Evolutionary conservation across 2,329 filamentous ascomycete genomes (phyloP).

Genomic region (Pseudofabraea citricarpa): DNA sequence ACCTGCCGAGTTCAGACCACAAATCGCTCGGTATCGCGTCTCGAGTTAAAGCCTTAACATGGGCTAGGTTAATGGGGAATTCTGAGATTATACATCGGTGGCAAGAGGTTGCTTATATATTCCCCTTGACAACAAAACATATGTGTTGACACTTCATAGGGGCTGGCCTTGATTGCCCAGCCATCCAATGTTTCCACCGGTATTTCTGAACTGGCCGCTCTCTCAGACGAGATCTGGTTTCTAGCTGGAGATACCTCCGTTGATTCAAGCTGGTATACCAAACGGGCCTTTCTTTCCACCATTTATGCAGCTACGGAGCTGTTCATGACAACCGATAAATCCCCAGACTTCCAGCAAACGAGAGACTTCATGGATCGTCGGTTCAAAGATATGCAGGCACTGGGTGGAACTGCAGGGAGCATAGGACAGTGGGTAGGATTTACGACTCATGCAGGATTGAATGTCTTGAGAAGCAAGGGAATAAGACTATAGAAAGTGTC

Average conservation of each 20-base stretch:
- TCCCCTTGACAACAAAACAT: neutral
- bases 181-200: slow-evolving; percentile 72
- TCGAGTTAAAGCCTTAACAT: slow-evolving; percentile 66
- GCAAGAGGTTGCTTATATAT: slow-evolving; percentile 76
- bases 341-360: slow-evolving; percentile 69
- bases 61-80: slow-evolving; percentile 76
- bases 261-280: slow-evolving; percentile 85
- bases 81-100: slow-evolving; percentile 66
- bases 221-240: slow-evolving; percentile 91
- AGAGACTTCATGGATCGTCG: slow-evolving; percentile 74
- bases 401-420: slow-evolving; percentile 58
- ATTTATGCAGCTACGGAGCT: slow-evolving; percentile 79
- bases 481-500: slow-evolving; percentile 52
- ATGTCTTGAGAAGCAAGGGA: slow-evolving; percentile 84
- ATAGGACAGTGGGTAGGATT: slow-evolving; percentile 78
- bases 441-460: slow-evolving; percentile 70
- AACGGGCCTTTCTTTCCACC: slow-evolving; percentile 55
- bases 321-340: slow-evolving; percentile 89
- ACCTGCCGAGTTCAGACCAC: slow-evolving; percentile 33
- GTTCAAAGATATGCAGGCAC: slow-evolving; percentile 55
- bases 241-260: slow-evolving; percentile 77
- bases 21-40: slow-evolving; percentile 44
- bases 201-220: slow-evolving; percentile 69
- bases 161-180: slow-evolving; percentile 85
- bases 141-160: slow-evolving; percentile 34